Base-by-base conservation (phyloP, 352 stramenopile species). In the Stramenopiles sp. region DNA sequence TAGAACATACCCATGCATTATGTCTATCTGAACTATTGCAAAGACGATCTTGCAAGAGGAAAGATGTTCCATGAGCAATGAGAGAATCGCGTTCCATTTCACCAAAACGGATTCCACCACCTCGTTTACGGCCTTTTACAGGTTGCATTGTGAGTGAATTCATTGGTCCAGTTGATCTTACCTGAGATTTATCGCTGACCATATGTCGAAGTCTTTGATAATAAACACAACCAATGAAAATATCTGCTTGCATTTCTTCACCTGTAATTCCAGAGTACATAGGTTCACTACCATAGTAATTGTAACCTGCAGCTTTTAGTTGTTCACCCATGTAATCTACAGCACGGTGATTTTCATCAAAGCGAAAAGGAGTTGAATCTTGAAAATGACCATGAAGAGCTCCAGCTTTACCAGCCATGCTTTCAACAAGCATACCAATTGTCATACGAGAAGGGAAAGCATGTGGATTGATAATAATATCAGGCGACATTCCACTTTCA, bases 71-170 rank as follows among this genome's bases (percentile, higher is more conserved):
- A 59, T 99, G 85, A 3, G 79, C 88, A 48, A 99, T 91, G 38
- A 99, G 56, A 56, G 81, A 97, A 70, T 99, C 88, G 50, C 88
- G 84, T 62, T 99, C 88, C 88, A 99, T 99, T 51, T 99, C 88
- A 44, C 88, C 88, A 79, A 99, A 94, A 38, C 88, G 78, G 48
- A 99, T 54, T 48, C 88, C 88, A 59, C 88, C 88, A 57, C 94
- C 84, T 42, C 78, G 64, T 23, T 73, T 75, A 57, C 88, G 68
- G 58, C 88, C 88, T 53, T 99, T 85, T 58, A 97, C 71, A 26
- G 88, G 88, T 60, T 99, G 88, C 28, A 84, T 71, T 23, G 83
- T 98, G 15, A 96, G 59, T 73, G 96, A 93, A 29, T 79, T 83
- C 43, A 93, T 71, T 3, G 84, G 84, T 7, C 70, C 68, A 40